phyloP scores from a whole-genome alignment of 2,329 filamentous ascomycete genomes.

The Lasiodiplodia sp. region DNA sequence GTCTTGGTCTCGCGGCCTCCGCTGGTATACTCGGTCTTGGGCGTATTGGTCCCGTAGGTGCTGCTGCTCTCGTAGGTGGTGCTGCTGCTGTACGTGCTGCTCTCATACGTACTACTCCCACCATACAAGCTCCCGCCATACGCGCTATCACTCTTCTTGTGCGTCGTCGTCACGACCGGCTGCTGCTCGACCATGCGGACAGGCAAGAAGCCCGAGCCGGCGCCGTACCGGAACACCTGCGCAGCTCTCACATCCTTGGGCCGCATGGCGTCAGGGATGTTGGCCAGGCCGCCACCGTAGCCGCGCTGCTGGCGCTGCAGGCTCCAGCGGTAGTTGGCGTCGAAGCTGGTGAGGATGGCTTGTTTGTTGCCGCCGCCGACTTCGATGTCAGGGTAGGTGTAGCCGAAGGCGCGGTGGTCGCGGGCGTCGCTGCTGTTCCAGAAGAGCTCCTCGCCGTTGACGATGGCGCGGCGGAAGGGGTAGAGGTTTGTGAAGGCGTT shows the following conservation, averaged over 20 bases:
- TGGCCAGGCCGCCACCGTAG: neutral
- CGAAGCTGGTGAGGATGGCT: neutral
- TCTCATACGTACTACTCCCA: neutral
- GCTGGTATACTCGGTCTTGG: no score
- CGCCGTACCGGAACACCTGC: neutral
- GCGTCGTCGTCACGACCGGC: neutral
- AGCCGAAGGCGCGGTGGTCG: neutral
- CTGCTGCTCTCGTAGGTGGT: neutral
- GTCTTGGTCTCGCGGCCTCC: no score
- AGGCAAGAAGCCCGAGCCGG: neutral
- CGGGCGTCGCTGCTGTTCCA: neutral
- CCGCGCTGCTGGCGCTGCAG: neutral
- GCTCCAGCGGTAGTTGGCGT: neutral
- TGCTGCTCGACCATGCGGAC: neutral
- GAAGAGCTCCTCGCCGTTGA: neutral
- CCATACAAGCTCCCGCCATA: neutral
- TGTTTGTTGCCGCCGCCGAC: neutral
- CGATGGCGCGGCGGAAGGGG: constrained; percentile 1
- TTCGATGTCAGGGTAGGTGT: neutral
- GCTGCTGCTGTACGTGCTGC: neutral
- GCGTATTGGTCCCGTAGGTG: neutral
- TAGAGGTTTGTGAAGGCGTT: neutral
- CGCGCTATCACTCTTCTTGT: neutral
- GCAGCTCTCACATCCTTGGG: neutral
- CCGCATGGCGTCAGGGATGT: neutral